These are phyloP conservation scores for Chamaenerion angustifolium DNA, from an alignment of 345 rosid species.

Conservation along the genomic window DNA sequence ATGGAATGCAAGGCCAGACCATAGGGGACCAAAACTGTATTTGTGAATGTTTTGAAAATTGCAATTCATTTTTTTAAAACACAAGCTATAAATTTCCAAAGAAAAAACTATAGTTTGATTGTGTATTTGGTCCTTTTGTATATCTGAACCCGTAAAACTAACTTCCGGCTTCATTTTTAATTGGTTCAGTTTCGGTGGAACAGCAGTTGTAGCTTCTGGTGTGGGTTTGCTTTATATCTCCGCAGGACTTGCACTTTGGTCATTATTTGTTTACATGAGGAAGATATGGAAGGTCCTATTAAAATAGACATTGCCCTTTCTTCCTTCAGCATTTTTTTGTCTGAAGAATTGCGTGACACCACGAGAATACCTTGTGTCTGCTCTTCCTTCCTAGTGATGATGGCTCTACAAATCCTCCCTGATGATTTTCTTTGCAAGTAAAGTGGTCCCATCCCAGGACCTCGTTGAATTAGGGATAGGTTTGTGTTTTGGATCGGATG, in stretches of 20 bases:
- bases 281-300: slow-evolving; percentile 66
- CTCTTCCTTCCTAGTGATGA: no score
- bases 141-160: no score
- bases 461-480: no score
- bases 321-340: no score
- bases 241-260: slow-evolving; percentile 87
- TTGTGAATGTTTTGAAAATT: background rate
- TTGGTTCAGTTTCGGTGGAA: slow-evolving; percentile 40
- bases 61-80: background rate
- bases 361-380: no score
- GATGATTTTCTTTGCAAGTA: no score
- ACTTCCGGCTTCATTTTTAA: background rate
- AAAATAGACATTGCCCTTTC: slow-evolving; percentile 20
- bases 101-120: slow-evolving; percentile 1
- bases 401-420: no score
- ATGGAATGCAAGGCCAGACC: no score
- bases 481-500: no score
- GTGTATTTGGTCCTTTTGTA: background rate
- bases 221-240: slow-evolving; percentile 76
- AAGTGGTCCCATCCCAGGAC: no score
- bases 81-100: background rate
- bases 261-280: slow-evolving; percentile 72
- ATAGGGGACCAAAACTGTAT: no score
- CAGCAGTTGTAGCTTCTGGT: slow-evolving; percentile 51
- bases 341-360: no score